Conservation (phyloP, 2,329 filamentous ascomycete genomes). For the Venturia effusa region DNA sequence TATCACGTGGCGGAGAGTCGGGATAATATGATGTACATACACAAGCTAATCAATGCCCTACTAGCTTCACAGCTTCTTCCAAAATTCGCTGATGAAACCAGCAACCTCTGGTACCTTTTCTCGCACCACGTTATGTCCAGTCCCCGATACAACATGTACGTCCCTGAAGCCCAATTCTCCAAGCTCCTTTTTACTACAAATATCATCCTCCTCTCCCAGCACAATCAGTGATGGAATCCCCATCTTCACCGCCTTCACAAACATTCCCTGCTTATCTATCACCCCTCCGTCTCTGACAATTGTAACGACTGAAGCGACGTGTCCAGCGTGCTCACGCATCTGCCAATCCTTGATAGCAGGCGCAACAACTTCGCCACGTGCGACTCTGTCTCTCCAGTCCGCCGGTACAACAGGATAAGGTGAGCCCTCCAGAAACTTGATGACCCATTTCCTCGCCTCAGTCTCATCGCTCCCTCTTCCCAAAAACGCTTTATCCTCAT, state of each 20-base stretch:
- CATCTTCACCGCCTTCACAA: slow-evolving; percentile 18
- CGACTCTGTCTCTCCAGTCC: slow-evolving; percentile 35
- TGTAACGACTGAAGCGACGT: slow-evolving; percentile 34
- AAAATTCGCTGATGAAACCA: slow-evolving; percentile 22
- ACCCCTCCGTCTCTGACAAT: slow-evolving; percentile 37
- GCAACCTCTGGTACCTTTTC: slow-evolving; percentile 28
- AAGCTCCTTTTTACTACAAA: slow-evolving; percentile 25
- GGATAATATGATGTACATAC: background rate
- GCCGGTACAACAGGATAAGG: slow-evolving; percentile 27
- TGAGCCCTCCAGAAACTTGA: slow-evolving; percentile 34
- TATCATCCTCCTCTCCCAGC: slow-evolving; percentile 27
- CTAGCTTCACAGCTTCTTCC: slow-evolving; percentile 13
- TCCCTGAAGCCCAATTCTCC: slow-evolving; percentile 23
- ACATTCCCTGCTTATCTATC: slow-evolving; percentile 27
- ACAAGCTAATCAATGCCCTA: background rate
- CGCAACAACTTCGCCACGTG: slow-evolving; percentile 34
- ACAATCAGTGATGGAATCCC: slow-evolving; percentile 22
- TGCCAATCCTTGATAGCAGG: slow-evolving; percentile 40
- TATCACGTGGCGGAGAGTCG: background rate
- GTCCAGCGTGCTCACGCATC: slow-evolving; percentile 34
- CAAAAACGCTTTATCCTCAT: slow-evolving; percentile 17
- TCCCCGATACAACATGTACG: slow-evolving; percentile 27
- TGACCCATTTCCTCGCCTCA: slow-evolving; percentile 25
- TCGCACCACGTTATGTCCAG: slow-evolving; percentile 31
- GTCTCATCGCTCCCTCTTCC: slow-evolving; percentile 22